Base-by-base conservation (phyloP, 2,329 filamentous ascomycete genomes). In the Colletotrichum liriopes region DNA sequence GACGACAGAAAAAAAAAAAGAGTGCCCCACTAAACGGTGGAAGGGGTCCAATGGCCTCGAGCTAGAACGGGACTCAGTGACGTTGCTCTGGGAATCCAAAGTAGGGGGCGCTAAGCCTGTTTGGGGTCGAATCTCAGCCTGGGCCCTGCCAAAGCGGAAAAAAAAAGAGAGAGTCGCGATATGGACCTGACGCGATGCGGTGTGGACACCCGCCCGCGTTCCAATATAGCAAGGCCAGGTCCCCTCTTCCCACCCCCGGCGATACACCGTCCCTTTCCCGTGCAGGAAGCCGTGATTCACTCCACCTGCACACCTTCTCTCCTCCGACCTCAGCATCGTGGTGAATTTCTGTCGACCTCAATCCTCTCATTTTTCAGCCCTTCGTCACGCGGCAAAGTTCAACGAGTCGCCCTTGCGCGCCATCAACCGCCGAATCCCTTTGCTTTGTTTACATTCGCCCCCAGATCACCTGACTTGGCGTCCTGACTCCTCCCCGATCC, bases 371-470 rank as follows among this genome's bases (percentile, higher is more conserved):
- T 32, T 29, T 49, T 43, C 26, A 41, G 55, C 45, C 18, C 23
- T 43, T 45, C 51, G 41, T 43, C 49, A 52, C 32, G 41, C n/a
- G 47, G 54, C 54, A 18, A 49, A 41, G 35, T 23, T 45, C 23
- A 14, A 51, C 35, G 8, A 45, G 61, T 35, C 47, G 49, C 45
- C 45, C 23, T 51, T 62, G n/a, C 45, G 32, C 20, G 39, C 6
- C 32, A 20, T 47, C 58, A 45, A 47, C 43, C 5, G 45, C 29
- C 47, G 47, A 35, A 32, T 9, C 54, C 45, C 4, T 52, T 58
- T 70, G 70, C 39, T 70, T 72, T 72, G 70, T 72, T 72, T 72
- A 72, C 70, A 49, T 72, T 72, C 32, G 65, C 70, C 69, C 43
- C 59, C 39, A 14, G 39, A 65, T 72, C 70, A 72, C 70, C 70